Evolutionary conservation across 495 filamentous ascomycete species (phyloP).

Genomic region (Cercophora sp.): DNA sequence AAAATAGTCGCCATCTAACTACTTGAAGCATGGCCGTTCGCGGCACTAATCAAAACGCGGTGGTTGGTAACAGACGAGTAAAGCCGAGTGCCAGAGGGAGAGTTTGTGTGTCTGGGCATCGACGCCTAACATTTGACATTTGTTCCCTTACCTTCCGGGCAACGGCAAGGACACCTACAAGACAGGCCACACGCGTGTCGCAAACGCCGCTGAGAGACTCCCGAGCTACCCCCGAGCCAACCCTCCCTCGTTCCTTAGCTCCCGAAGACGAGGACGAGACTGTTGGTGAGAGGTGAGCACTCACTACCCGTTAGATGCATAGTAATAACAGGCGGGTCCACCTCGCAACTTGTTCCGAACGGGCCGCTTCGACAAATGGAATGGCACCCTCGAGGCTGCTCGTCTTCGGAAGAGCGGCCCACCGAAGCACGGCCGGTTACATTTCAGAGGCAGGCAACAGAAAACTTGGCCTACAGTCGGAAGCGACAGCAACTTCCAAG

Average conservation of each 20-base stretch:
- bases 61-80: too few species aligned
- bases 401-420: constrained; percentile 28
- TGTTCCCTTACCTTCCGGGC: constrained; percentile 1
- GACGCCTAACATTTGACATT: neutral
- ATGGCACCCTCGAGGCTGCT: constrained; percentile 16
- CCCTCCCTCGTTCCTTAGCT: too few species aligned
- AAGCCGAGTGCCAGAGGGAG: too few species aligned
- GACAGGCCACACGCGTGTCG: neutral
- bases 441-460: neutral
- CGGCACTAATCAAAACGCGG: too few species aligned
- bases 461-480: constrained; percentile 5
- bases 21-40: too few species aligned
- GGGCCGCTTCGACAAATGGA: constrained; percentile 12
- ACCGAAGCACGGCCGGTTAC: constrained; percentile 7
- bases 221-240: constrained; percentile 16
- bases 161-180: constrained; percentile 6
- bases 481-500: neutral
- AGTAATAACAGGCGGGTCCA: neutral
- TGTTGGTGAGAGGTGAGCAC: neutral
- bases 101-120: neutral
- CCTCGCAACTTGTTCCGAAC: constrained; percentile 8
- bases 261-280: too few species aligned
- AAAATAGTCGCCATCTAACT: too few species aligned
- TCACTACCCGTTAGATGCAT: constrained; percentile 4
- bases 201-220: neutral